These are phyloP conservation scores for Aspergillus terreus DNA, from an alignment of 2,329 filamentous ascomycete species.

Conservation along the genomic window DNA sequence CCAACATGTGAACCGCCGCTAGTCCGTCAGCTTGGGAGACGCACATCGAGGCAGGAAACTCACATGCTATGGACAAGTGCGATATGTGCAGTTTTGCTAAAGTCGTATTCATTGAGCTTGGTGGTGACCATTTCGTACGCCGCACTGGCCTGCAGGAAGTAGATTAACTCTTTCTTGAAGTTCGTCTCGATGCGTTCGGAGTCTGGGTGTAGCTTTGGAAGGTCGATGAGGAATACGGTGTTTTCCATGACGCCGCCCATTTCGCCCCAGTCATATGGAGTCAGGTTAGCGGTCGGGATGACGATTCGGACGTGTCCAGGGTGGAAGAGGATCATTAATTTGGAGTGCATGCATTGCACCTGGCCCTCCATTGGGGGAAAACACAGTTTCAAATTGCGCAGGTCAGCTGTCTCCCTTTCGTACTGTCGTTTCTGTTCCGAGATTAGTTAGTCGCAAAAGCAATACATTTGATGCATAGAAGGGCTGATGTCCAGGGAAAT, in stretches of 20 bases:
- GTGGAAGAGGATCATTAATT: conserved; percentile 86
- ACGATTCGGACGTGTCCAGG: conserved; percentile 70
- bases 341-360: conserved; percentile 83
- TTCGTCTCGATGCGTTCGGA: conserved; percentile 33
- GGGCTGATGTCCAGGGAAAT: too few relatives aligned
- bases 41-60: conserved; percentile 28
- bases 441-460: too few relatives aligned
- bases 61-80: conserved; percentile 85
- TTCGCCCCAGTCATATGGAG: conserved; percentile 86
- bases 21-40: background rate
- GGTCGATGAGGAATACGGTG: conserved; percentile 85
- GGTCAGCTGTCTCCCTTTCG: conserved; percentile 36
- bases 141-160: conserved; percentile 66
- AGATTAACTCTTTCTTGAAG: conserved; percentile 68
- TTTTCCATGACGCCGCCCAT: conserved; percentile 76
- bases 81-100: conserved; percentile 65
- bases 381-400: conserved; percentile 60
- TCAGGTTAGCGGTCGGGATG: conserved; percentile 82
- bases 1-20: conserved; percentile 57
- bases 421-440: conserved; percentile 34
- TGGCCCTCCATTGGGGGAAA: conserved; percentile 77
- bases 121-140: conserved; percentile 61
- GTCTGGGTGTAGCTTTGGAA: conserved; percentile 52
- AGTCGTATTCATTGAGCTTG: conserved; percentile 77
- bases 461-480: background rate